Conservation (phyloP, 164 flowering plant species). For the Dillenia suffruticosa region DNA sequence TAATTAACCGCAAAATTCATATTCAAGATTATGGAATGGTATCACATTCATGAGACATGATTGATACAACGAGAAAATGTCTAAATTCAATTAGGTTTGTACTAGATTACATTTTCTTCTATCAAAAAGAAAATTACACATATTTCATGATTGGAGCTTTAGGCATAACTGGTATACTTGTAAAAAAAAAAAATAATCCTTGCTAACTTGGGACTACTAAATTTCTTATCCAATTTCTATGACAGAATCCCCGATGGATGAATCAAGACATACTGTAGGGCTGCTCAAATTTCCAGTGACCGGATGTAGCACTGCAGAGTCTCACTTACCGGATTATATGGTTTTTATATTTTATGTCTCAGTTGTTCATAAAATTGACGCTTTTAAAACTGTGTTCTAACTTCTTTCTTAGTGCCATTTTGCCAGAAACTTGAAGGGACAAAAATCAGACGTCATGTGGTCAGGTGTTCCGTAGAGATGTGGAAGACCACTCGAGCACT, state of each 20-base stretch:
- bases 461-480: constrained; percentile 87
- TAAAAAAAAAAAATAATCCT: no score
- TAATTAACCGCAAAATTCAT: no score
- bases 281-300: constrained; percentile 20
- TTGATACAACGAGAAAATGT: no score
- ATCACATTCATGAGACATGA: no score
- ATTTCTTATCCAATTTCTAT: constrained; percentile 1
- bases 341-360: constrained; percentile 25
- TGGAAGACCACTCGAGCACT: constrained; percentile 89
- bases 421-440: constrained; percentile 42
- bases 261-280: constrained; percentile 23
- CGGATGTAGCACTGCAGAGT: constrained; percentile 24
- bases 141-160: no score
- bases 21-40: no score
- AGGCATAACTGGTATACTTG: no score
- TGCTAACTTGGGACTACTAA: no score
- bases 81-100: no score
- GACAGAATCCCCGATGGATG: constrained; percentile 53
- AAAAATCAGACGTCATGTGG: constrained; percentile 72
- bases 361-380: background rate
- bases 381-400: background rate
- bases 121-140: no score
- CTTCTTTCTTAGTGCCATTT: constrained; percentile 42
- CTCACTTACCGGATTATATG: constrained; percentile 30
- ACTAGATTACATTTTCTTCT: no score